Conservation (phyloP, 306 rosid genomes). For the Prunus mume region DNA sequence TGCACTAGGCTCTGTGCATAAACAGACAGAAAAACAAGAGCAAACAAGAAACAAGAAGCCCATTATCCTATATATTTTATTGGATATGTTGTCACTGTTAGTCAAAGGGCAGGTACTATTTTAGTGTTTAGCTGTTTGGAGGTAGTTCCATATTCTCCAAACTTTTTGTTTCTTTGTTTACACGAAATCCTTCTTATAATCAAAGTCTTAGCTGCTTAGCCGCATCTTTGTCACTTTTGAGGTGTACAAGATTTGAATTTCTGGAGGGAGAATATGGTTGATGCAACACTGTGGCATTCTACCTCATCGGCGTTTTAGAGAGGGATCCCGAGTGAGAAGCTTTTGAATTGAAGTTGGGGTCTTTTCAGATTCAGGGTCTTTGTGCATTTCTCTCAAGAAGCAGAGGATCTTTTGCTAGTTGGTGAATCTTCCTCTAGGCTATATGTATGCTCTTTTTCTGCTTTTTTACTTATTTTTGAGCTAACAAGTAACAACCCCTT, state of each 20-base stretch:
- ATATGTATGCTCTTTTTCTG: neutral
- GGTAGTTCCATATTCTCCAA: constrained; percentile 15
- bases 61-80: constrained; percentile 1
- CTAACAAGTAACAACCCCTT: neutral
- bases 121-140: constrained; percentile 22
- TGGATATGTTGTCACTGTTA: neutral
- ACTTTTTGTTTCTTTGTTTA: constrained; percentile 13
- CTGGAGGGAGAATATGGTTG: constrained; percentile 5
- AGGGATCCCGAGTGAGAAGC: neutral
- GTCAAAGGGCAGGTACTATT: constrained; percentile 17
- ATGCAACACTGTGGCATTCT: constrained; percentile 3
- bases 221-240: constrained; percentile 15
- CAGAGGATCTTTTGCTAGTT: neutral
- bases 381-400: neutral
- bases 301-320: constrained; percentile 13
- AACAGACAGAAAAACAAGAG: constrained; percentile 8
- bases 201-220: neutral
- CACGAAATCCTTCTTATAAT: neutral
- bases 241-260: constrained; percentile 15
- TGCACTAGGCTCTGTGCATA: constrained; percentile 8
- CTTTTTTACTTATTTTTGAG: neutral
- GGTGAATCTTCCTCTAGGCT: neutral
- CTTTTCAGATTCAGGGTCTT: neutral
- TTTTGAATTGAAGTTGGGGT: neutral
- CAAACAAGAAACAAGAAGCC: neutral